Conservation (phyloP, 2,329 filamentous ascomycete species). For the Talaromyces sp. region DNA sequence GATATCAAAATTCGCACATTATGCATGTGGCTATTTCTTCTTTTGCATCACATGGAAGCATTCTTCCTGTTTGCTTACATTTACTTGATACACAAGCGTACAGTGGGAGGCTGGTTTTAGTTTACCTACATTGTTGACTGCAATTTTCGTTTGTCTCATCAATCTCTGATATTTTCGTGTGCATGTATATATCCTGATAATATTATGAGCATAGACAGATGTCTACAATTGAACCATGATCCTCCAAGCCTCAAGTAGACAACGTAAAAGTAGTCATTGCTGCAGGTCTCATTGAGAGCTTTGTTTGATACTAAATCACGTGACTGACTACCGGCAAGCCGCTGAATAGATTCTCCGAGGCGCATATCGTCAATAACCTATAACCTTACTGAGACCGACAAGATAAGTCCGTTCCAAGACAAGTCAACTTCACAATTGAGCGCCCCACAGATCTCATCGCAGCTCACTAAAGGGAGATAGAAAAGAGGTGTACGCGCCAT, state of each 20-base stretch:
- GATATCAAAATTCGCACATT: constrained; percentile 18
- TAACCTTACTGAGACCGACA: neutral
- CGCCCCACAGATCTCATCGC: neutral
- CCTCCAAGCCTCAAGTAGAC: neutral
- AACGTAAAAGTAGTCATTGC: neutral
- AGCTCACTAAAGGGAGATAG: neutral
- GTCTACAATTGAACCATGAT: neutral
- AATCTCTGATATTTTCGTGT: neutral
- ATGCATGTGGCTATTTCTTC: constrained; percentile 16
- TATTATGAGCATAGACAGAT: neutral
- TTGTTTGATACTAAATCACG: neutral
- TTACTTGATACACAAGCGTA: constrained; percentile 15
- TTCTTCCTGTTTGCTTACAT: constrained; percentile 6
- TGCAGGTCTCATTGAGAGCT: neutral
- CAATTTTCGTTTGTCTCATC: constrained; percentile 2
- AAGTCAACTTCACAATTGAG: neutral
- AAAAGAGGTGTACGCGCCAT: neutral
- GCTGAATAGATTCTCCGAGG: constrained; percentile 2
- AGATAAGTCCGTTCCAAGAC: neutral
- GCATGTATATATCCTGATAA: neutral
- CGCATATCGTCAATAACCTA: constrained; percentile 1
- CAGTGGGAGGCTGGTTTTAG: constrained; percentile 13
- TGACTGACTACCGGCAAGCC: constrained; percentile 3
- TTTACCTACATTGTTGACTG: neutral
- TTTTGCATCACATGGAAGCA: constrained; percentile 15